phyloP scores from a whole-genome alignment of 106 monocot species.

The Alisma plantagoaquatica region DNA sequence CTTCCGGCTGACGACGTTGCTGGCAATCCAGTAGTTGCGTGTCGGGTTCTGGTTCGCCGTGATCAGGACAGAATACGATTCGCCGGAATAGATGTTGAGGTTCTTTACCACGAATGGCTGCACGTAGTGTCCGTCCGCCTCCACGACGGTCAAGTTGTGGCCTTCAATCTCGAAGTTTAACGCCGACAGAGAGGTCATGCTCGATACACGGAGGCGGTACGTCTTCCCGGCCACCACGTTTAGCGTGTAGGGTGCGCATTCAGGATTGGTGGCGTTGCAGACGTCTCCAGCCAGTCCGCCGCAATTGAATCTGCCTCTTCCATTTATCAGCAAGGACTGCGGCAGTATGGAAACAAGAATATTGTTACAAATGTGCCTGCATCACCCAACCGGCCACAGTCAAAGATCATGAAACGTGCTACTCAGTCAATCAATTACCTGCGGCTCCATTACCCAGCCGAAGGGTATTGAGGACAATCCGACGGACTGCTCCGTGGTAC shows the following conservation, averaged over 20 bases:
- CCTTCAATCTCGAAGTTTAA: conserved; percentile 78
- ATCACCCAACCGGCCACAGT: too few relatives aligned
- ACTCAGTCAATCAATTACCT: too few relatives aligned
- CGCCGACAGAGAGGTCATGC: conserved; percentile 66
- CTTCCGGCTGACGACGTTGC: conserved; percentile 55
- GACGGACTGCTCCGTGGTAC: conserved; percentile 43
- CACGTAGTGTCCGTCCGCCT: conserved; percentile 74
- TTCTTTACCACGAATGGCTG: conserved; percentile 57
- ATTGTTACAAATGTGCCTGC: too few relatives aligned
- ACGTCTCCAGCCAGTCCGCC: conserved; percentile 6
- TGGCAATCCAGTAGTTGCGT: conserved; percentile 70
- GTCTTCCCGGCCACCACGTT: conserved; percentile 59
- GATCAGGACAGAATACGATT: conserved; percentile 79
- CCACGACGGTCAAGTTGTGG: conserved; percentile 73
- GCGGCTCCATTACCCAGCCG: conserved; percentile 58
- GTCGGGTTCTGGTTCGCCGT: conserved; percentile 62
- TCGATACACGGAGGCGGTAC: conserved; percentile 56
- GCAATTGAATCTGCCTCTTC: conserved; percentile 39
- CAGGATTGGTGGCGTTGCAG: conserved; percentile 35
- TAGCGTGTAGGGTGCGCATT: conserved; percentile 49
- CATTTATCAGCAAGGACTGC: conserved; percentile 45
- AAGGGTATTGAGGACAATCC: conserved; percentile 44
- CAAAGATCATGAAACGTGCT: too few relatives aligned
- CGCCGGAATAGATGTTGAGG: conserved; percentile 81
- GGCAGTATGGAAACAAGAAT: too few relatives aligned